Evolutionary conservation across 129 eudicot genomes (phyloP).

Genomic region (Arctium minus): DNA sequence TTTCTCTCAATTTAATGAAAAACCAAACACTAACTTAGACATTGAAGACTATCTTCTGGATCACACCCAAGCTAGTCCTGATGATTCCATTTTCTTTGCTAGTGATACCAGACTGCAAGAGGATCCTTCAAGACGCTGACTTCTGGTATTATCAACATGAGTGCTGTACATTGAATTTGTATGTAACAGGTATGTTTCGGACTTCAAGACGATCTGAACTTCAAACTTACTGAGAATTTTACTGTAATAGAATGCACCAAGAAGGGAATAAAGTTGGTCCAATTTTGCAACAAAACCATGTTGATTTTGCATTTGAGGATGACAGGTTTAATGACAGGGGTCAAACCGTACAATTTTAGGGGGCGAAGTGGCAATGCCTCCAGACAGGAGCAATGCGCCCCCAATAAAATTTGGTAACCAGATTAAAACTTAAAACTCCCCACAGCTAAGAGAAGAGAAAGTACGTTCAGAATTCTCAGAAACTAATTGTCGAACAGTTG

Average conservation of each 20-base stretch:
- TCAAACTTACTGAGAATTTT: neutral
- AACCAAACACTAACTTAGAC: too few relatives aligned
- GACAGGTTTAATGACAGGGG: neutral
- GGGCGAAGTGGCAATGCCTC: neutral
- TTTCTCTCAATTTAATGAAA: too few relatives aligned
- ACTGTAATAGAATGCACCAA: neutral
- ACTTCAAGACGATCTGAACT: neutral
- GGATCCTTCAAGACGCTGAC: too few relatives aligned
- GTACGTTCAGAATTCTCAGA: neutral
- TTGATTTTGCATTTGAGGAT: too few relatives aligned
- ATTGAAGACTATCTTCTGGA: too few relatives aligned
- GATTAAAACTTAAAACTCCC: neutral
- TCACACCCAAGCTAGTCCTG: too few relatives aligned
- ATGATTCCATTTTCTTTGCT: too few relatives aligned
- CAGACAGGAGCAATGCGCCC: neutral
- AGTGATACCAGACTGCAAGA: too few relatives aligned
- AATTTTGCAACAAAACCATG: neutral
- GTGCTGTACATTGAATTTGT: neutral
- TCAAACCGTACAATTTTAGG: neutral
- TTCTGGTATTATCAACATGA: neutral
- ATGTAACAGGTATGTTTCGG: neutral
- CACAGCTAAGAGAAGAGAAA: neutral
- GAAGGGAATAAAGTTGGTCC: neutral
- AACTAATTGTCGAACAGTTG: slow-evolving; percentile 14
- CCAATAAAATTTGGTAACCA: neutral